Percentiles rank a stretch among this genome's conserved stretches.
These are phyloP conservation scores for Noccaea bulbosa DNA, from an alignment of 345 rosid species.

Conservation along the genomic window DNA sequence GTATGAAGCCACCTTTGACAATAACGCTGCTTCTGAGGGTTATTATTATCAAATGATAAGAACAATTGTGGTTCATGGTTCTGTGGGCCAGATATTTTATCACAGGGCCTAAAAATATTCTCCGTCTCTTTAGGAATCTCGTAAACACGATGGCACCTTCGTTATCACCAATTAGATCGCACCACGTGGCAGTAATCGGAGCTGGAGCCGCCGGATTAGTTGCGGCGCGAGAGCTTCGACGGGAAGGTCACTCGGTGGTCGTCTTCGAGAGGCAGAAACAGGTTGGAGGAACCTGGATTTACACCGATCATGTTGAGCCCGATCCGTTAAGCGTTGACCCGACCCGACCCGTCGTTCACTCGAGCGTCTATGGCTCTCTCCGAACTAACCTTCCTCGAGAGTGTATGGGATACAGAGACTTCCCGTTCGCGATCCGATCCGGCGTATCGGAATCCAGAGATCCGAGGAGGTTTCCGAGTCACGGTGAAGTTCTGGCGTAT, in stretches of 20 bases:
- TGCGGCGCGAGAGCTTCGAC: constrained; percentile 73
- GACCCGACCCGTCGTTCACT: constrained; percentile 55
- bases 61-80: constrained; percentile 15
- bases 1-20: not conserved
- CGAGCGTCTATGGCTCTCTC: constrained; percentile 79
- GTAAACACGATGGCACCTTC: constrained; percentile 43
- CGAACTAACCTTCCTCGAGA: constrained; percentile 92
- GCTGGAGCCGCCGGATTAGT: constrained; percentile 89
- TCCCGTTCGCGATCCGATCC: constrained; percentile 55
- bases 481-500: constrained; percentile 68
- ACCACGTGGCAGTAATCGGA: constrained; percentile 80
- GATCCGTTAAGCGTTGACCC: constrained; percentile 76
- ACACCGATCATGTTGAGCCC: constrained; percentile 58
- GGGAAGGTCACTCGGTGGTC: constrained; percentile 78
- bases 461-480: constrained; percentile 76
- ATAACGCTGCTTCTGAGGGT: not conserved
- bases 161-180: constrained; percentile 42
- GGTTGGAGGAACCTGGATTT: constrained; percentile 84
- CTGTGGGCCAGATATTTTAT: constrained; percentile 21
- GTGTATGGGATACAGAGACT: constrained; percentile 78
- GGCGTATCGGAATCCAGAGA: constrained; percentile 48
- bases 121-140: constrained; percentile 17
- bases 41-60: not conserved
- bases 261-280: constrained; percentile 69
- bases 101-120: not conserved